Evolutionary conservation across 1,284 basidiomycete genomes (phyloP), one percentile per base, ranked within the genome.

Genomic region (Leccinum fuscescens): DNA sequence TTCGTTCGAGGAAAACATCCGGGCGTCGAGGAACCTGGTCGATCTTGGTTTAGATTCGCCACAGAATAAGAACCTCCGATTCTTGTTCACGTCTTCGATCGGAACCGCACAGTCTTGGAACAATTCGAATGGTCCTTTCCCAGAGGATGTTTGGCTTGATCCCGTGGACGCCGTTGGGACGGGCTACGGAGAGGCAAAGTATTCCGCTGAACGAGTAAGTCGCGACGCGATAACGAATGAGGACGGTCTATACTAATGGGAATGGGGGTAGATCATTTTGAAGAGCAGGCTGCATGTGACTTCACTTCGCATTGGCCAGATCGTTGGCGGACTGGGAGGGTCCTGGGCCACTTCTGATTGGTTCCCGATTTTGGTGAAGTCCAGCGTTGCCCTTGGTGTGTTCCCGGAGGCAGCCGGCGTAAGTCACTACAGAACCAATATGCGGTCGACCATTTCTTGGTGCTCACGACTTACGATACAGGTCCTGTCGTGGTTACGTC

Each of bases 11-110:
- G 61, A 74, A 2, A 68, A 74, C 44, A 66, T 80, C 29, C 61
- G 63, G 9, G 76, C 73, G 17, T 74, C 74, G 1, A 65, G 72
- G 17, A 70, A 77, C 54, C 69, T 80, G 8, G 66, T 78, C 24
- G 73, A 78, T 46, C 66, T 80, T 3, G 77, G 74, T 1, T 44
- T 67, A 1, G 63, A 62, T 4, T 57, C 35, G 2, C 12, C 17
- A 14, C 33, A 54, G 12, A 54, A n/a, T 6, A 15, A 37, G 11
- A 52, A 20, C 20, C 50, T 69, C 1, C 64, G 67, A 3, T 70
- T 77, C 48, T 35, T 76, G 14, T 78, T 75, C 57, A 72, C 70
- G 0, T 76, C 74, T 0, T 75, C 72, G 0, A 58, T 77, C 33
- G 61, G 65, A 0, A 64, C 68, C 2, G 66, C 66, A 4, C 64